A percentile compares a stretch with the other conserved stretches of the same genome.
Evolutionary conservation across 305 asterid genomes (phyloP).

Genomic region (Fraxinus nigra): DNA sequence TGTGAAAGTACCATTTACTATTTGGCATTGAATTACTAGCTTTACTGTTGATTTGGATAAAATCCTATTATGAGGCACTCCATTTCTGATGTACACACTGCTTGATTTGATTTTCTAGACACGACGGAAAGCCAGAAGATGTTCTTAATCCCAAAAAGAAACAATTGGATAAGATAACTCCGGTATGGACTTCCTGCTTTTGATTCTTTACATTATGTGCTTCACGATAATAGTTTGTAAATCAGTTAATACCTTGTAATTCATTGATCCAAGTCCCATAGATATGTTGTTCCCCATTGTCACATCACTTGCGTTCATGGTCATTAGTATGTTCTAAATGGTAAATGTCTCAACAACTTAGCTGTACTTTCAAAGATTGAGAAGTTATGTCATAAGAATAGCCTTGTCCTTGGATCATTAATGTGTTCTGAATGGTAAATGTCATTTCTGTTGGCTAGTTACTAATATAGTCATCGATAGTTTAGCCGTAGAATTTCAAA

Average conservation of each 20-base stretch:
- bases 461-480: neutral
- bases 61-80: neutral
- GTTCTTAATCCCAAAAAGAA: constrained; percentile 97
- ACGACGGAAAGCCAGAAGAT: constrained; percentile 86
- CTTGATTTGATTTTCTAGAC: constrained; percentile 35
- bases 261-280: neutral
- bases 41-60: neutral
- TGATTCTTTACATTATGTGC: neutral
- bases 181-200: constrained; percentile 35
- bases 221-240: neutral
- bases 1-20: neutral
- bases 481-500: neutral
- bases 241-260: neutral
- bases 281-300: neutral
- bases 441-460: neutral
- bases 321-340: neutral
- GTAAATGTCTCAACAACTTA: neutral
- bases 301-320: neutral
- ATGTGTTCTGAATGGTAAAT: neutral
- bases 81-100: neutral
- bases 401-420: neutral
- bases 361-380: neutral
- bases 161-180: constrained; percentile 79
- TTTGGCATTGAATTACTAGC: neutral
- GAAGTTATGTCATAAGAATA: neutral